phyloP scores from a whole-genome alignment of 257 asterid genomes.

The Penstemon davidsonii region DNA sequence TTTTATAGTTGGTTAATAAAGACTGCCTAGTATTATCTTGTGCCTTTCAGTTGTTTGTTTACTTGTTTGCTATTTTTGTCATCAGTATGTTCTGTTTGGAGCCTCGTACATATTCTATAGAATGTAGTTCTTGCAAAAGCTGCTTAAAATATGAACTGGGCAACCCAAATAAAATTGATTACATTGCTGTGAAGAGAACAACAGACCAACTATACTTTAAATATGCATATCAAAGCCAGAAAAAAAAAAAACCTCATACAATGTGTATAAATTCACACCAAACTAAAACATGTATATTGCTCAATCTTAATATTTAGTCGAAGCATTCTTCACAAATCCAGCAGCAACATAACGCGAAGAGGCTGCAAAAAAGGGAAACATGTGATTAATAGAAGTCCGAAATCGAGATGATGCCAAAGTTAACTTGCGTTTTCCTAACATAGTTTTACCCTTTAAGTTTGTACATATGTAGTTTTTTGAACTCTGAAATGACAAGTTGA shows the following conservation, averaged over 20 bases:
- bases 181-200: conserved; percentile 10
- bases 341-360: conserved; percentile 73
- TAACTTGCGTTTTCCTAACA: background rate
- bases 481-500: background rate
- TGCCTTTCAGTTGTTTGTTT: too few species aligned
- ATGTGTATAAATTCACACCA: conserved; percentile 10
- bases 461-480: too few species aligned
- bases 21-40: too few species aligned
- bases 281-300: background rate
- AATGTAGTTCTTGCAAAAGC: too few species aligned
- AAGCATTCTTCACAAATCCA: conserved; percentile 69
- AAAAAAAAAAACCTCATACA: background rate
- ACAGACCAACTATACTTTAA: background rate
- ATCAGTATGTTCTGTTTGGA: too few species aligned
- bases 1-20: conserved; percentile 25
- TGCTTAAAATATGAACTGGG: too few species aligned
- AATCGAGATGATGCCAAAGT: background rate
- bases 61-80: background rate
- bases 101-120: too few species aligned
- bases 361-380: conserved; percentile 44
- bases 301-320: conserved; percentile 20
- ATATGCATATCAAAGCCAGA: background rate
- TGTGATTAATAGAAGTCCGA: background rate
- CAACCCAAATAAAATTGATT: background rate
- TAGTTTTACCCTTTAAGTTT: too few species aligned